Evolutionary conservation across 345 rosid genomes (phyloP), one percentile per base, ranked within the genome.

Genomic region (Balakata baccata): DNA sequence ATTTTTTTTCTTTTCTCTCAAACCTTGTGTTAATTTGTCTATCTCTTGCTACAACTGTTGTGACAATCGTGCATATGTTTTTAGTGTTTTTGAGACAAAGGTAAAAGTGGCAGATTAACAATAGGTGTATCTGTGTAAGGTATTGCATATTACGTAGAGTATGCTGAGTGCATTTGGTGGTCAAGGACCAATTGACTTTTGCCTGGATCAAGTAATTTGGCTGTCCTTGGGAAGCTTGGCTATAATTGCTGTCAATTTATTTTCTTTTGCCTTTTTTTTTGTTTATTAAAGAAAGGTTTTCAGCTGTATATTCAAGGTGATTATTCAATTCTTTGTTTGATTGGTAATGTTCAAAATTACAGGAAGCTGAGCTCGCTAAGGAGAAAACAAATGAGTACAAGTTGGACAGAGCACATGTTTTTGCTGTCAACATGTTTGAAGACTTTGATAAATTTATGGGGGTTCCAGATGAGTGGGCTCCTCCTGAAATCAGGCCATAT

Each of bases 321-420:
- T 53, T 38, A 37, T 29, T 37, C 22, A 25, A 46, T 47, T 50
- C 45, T 72, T 54, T 16, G 16, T 22, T 52, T 41, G 22, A 20
- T 75, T 68, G 11, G 38, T 54, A 7, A 60, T 75, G 71, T 6
- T 63, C 43, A 13, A 34, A 46, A 43, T 66, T 74, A 57, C 84
- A 94, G 98, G 98, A 94, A 83, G 98, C 98, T 58, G 97, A 94
- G 85, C 88, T 87, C 18, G 97, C 98, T 0, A 87, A 82, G 84
- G 98, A 94, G 79, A 92, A 85, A 77, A 90, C 89, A 18, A 82
- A 89, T 50, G 93, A 91, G 3, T 86, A 88, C 82, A 87, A 82
- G 83, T 66, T 87, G 83, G 94, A 85, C 70, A 90, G 81, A 74
- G 52, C 88, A 22, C 99, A 95, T 78, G 82, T 91, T 81, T 95